Conservation (phyloP, 2,329 filamentous ascomycete genomes). For the Penicillium sclerotigenum region DNA sequence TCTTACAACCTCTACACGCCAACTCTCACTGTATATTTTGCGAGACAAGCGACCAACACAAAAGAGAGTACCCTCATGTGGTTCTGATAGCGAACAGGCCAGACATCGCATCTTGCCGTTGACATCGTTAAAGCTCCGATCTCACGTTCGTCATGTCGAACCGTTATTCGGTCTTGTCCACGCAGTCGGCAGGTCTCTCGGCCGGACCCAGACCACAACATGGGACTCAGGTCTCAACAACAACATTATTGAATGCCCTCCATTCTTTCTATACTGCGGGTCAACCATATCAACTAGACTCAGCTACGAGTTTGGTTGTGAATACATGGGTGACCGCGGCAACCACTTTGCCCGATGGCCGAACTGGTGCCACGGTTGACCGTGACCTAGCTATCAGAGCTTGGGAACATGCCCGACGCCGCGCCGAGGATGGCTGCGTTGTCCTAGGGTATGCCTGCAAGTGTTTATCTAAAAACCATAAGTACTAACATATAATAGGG, state of each 20-base stretch:
- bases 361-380: slow-evolving; percentile 75
- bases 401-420: slow-evolving; percentile 92
- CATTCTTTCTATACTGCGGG: slow-evolving; percentile 83
- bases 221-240: slow-evolving; percentile 81
- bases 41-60: neutral
- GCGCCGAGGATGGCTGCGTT: slow-evolving; percentile 93
- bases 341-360: slow-evolving; percentile 65
- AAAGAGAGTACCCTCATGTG: slow-evolving; percentile 3
- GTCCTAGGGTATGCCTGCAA: slow-evolving; percentile 67
- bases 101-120: slow-evolving; percentile 10
- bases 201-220: slow-evolving; percentile 59
- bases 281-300: slow-evolving; percentile 81
- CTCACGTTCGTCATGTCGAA: slow-evolving; percentile 52
- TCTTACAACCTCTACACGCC: neutral
- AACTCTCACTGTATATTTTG: neutral
- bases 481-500: slow-evolving; percentile 53
- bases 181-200: slow-evolving; percentile 55
- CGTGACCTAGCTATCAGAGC: slow-evolving; percentile 71
- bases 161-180: slow-evolving; percentile 61
- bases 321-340: slow-evolving; percentile 91
- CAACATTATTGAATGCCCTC: slow-evolving; percentile 84
- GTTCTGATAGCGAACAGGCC: slow-evolving; percentile 3
- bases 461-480: neutral
- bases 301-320: slow-evolving; percentile 85
- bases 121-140: neutral